A percentile compares a stretch with the other conserved stretches of the same genome.
phyloP scores from a whole-genome alignment of 371 early-diverging fungal species.

The Mortierella sp. region DNA sequence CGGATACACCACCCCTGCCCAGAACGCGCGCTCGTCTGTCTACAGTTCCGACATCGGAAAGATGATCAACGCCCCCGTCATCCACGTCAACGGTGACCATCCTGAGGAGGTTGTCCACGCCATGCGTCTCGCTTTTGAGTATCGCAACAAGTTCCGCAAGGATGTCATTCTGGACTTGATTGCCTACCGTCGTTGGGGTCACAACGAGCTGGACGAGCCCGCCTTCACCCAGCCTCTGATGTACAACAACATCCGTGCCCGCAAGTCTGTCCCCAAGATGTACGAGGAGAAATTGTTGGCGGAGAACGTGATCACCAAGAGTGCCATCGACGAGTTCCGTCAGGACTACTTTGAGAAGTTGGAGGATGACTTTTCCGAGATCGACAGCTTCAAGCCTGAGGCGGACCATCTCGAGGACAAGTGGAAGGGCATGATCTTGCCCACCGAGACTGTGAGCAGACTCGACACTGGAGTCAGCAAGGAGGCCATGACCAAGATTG shows the following conservation, averaged over 20 bases:
- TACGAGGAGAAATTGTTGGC: constrained; percentile 83
- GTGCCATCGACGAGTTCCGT: constrained; percentile 69
- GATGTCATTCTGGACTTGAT: constrained; percentile 94
- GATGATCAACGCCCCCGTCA: constrained; percentile 94
- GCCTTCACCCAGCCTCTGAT: constrained; percentile 97
- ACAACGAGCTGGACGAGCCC: constrained; percentile 98
- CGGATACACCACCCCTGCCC: constrained; percentile 96
- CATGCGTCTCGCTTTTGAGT: constrained; percentile 88
- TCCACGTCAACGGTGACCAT: constrained; percentile 97
- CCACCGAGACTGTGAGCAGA: constrained; percentile 64
- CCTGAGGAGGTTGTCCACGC: constrained; percentile 95
- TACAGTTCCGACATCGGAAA: constrained; percentile 97
- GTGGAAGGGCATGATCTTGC: constrained; percentile 78
- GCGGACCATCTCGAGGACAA: constrained; percentile 76
- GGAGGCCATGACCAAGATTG: constrained; percentile 76
- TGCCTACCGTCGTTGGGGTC: constrained; percentile 96
- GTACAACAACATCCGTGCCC: constrained; percentile 92
- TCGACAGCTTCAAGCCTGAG: constrained; percentile 69
- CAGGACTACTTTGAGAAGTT: constrained; percentile 66
- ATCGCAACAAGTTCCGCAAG: constrained; percentile 92
- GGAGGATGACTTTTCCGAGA: constrained; percentile 71
- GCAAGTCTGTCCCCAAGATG: constrained; percentile 83
- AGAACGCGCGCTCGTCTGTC: constrained; percentile 90
- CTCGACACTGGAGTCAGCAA: constrained; percentile 68
- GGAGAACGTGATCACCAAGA: constrained; percentile 55